Conservation (phyloP, 805 yeast species). For the Naumovozyma baii region DNA sequence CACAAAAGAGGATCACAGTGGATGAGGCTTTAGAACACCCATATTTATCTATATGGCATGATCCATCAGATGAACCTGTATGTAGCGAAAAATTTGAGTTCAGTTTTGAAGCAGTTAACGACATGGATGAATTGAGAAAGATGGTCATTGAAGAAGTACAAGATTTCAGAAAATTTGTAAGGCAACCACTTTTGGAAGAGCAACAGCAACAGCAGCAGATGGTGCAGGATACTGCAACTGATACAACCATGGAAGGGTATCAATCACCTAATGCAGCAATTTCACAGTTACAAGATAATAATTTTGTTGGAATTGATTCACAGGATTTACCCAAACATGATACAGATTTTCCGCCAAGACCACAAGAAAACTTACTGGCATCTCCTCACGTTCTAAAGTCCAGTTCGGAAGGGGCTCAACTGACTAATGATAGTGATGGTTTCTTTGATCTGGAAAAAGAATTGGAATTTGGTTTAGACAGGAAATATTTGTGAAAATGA, state of each 20-base stretch:
- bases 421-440: slow-evolving; percentile 14
- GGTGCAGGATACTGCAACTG: slow-evolving; percentile 12
- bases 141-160: slow-evolving; percentile 74
- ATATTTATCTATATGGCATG: slow-evolving; percentile 81
- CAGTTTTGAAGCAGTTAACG: slow-evolving; percentile 78
- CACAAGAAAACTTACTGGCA: slow-evolving; percentile 40
- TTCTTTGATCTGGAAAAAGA: slow-evolving; percentile 51
- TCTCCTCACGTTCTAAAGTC: slow-evolving; percentile 15
- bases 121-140: slow-evolving; percentile 61
- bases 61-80: slow-evolving; percentile 80
- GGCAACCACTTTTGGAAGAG: slow-evolving; percentile 57
- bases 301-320: slow-evolving; percentile 41
- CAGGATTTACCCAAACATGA: slow-evolving; percentile 31
- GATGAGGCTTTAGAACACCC: slow-evolving; percentile 84
- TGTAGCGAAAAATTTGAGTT: slow-evolving; percentile 76
- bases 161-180: slow-evolving; percentile 66
- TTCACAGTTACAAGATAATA: slow-evolving; percentile 15
- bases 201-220: slow-evolving; percentile 13
- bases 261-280: slow-evolving; percentile 12
- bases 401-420: slow-evolving; percentile 3
- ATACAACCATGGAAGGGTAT: slow-evolving; percentile 6
- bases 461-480: slow-evolving; percentile 58
- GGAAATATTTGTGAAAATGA: slow-evolving; percentile 25
- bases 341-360: slow-evolving; percentile 50
- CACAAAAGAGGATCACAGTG: slow-evolving; percentile 71